These are phyloP conservation scores for Phytophthora megakarya DNA, from an alignment of 352 stramenopile species.

Conservation along the genomic window DNA sequence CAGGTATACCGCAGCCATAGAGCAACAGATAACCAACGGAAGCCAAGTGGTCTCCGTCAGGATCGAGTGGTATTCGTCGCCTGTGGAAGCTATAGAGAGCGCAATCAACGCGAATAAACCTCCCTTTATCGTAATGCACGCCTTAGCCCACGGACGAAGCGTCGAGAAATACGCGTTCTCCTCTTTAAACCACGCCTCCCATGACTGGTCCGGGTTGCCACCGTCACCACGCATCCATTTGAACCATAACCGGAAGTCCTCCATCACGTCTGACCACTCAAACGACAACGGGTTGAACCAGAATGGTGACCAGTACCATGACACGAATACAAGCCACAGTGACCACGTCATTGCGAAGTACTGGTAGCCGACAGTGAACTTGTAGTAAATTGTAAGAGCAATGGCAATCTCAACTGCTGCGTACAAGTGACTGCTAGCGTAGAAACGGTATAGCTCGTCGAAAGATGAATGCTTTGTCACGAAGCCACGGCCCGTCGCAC, in stretches of 20 bases:
- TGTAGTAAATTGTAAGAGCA: slow-evolving; percentile 93
- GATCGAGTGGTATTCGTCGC: slow-evolving; percentile 71
- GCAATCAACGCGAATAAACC: slow-evolving; percentile 89
- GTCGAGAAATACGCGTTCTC: slow-evolving; percentile 94
- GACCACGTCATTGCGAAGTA: slow-evolving; percentile 98
- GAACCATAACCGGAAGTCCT: slow-evolving; percentile 92
- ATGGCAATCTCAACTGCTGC: slow-evolving; percentile 92
- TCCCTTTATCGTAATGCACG: slow-evolving; percentile 90
- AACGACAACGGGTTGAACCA: slow-evolving; percentile 99
- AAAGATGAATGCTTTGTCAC: slow-evolving; percentile 98
- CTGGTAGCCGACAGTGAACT: slow-evolving; percentile 94
- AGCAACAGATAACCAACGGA: slow-evolving; percentile 58
- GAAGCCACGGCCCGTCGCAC: slow-evolving; percentile 97
- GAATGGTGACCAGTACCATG: slow-evolving; percentile 94
- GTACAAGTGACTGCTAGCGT: slow-evolving; percentile 98
- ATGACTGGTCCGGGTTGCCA: slow-evolving; percentile 93
- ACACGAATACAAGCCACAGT: slow-evolving; percentile 93
- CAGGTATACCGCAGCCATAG: slow-evolving; percentile 65
- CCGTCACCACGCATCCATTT: slow-evolving; percentile 94
- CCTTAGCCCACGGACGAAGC: slow-evolving; percentile 90
- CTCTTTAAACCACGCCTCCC: slow-evolving; percentile 96
- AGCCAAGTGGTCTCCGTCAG: slow-evolving; percentile 58
- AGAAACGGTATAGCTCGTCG: slow-evolving; percentile 98
- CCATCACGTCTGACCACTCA: slow-evolving; percentile 94
- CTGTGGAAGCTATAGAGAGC: slow-evolving; percentile 82